Percentiles rank a stretch among this genome's conserved stretches.
phyloP scores from a whole-genome alignment of 2,329 filamentous ascomycete species.

The Cercospora brassicicola region DNA sequence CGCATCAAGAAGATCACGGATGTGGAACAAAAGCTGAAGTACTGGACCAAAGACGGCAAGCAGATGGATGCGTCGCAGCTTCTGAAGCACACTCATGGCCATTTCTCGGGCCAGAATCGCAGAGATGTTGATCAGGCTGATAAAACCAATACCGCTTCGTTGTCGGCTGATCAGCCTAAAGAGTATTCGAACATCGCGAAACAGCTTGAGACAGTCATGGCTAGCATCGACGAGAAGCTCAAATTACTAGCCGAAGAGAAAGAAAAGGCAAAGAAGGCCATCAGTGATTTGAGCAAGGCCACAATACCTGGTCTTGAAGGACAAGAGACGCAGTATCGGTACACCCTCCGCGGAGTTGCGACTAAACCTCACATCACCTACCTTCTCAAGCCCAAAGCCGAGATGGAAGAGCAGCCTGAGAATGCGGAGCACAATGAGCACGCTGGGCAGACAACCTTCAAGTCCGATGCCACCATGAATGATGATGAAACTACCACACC shows the following conservation, averaged over 20 bases:
- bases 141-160: conserved; percentile 24
- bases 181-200: conserved; percentile 33
- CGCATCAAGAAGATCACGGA: conserved; percentile 38
- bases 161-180: conserved; percentile 22
- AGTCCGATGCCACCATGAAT: conserved; percentile 1
- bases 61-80: conserved; percentile 42
- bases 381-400: conserved; percentile 47
- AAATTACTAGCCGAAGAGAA: conserved; percentile 33
- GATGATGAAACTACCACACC: conserved; percentile 40
- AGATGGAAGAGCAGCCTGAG: background rate
- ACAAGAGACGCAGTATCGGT: conserved; percentile 48
- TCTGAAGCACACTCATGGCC: conserved; percentile 38
- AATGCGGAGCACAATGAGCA: conserved; percentile 2
- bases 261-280: conserved; percentile 34
- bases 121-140: conserved; percentile 28
- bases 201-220: conserved; percentile 40
- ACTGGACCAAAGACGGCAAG: conserved; percentile 32
- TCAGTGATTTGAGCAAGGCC: conserved; percentile 33
- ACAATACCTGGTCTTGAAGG: conserved; percentile 25
- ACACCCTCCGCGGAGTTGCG: conserved; percentile 59
- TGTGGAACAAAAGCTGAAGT: conserved; percentile 42
- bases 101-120: conserved; percentile 36
- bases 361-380: conserved; percentile 60
- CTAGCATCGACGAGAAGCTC: conserved; percentile 38
- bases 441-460: background rate